phyloP scores from a whole-genome alignment of 2,329 filamentous ascomycete genomes.

The Fusarium lateritium region DNA sequence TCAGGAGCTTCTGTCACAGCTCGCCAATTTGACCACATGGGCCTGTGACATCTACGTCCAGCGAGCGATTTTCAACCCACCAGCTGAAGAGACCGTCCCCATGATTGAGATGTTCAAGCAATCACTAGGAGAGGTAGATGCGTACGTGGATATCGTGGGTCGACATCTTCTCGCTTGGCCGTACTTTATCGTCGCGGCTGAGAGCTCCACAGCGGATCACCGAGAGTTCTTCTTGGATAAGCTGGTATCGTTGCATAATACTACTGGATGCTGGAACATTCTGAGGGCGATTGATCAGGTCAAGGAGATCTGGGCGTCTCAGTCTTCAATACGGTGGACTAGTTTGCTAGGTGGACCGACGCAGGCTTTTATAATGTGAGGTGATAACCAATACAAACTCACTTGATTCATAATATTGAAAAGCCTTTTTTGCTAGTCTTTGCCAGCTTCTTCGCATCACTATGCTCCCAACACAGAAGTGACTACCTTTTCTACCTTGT shows the following conservation, averaged over 20 bases:
- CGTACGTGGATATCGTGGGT: conserved; percentile 39
- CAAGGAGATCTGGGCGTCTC: conserved; percentile 44
- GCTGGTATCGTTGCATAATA: conserved; percentile 31
- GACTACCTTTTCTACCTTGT: conserved; percentile 22
- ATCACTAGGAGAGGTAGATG: conserved; percentile 33
- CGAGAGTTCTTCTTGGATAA: conserved; percentile 43
- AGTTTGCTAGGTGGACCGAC: conserved; percentile 43
- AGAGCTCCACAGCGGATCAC: conserved; percentile 40
- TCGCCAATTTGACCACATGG: conserved; percentile 35
- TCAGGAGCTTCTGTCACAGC: conserved; percentile 29
- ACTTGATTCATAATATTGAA: neutral
- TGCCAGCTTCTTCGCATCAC: no score
- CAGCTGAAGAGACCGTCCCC: conserved; percentile 25
- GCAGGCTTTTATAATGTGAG: conserved; percentile 45
- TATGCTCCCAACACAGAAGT: conserved; percentile 19
- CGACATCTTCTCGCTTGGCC: conserved; percentile 42
- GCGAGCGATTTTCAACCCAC: conserved; percentile 38
- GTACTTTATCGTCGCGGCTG: conserved; percentile 43
- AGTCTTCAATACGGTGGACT: conserved; percentile 43
- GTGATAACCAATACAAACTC: neutral
- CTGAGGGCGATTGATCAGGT: conserved; percentile 45
- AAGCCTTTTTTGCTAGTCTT: no score
- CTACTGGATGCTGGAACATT: conserved; percentile 42
- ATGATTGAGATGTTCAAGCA: conserved; percentile 40
- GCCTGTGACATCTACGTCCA: conserved; percentile 45